Percentiles rank a stretch among this genome's conserved stretches.
These are phyloP conservation scores for Butyriboletus pseudospeciosus DNA, from an alignment of 1,284 basidiomycete genomes.

Conservation along the genomic window DNA sequence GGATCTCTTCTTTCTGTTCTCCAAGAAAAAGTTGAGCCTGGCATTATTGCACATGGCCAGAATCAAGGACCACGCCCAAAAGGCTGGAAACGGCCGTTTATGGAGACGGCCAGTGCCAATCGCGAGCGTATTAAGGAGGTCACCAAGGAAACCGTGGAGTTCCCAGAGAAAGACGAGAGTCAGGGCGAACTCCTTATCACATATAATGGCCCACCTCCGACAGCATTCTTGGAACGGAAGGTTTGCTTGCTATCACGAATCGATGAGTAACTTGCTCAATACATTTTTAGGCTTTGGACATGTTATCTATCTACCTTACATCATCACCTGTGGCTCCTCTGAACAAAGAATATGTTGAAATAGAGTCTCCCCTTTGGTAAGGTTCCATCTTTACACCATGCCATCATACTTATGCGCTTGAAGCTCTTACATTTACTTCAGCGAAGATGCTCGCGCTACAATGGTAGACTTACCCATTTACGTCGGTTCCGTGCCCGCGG, in stretches of 20 bases:
- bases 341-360: slow-evolving; percentile 92
- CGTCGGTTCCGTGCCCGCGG: slow-evolving; percentile 80
- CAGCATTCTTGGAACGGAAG: slow-evolving; percentile 73
- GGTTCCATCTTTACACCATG: slow-evolving; percentile 1
- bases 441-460: slow-evolving; percentile 74
- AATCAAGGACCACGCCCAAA: slow-evolving; percentile 60
- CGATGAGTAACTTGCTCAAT: background rate
- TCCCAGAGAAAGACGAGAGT: slow-evolving; percentile 98
- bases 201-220: slow-evolving; percentile 76
- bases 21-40: slow-evolving; percentile 78
- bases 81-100: slow-evolving; percentile 92
- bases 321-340: slow-evolving; percentile 86
- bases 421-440: slow-evolving; percentile 83
- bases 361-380: slow-evolving; percentile 81
- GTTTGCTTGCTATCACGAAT: slow-evolving; percentile 36
- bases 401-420: slow-evolving; percentile 21
- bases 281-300: slow-evolving; percentile 65
- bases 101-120: slow-evolving; percentile 78
- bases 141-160: slow-evolving; percentile 71
- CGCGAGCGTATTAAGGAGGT: slow-evolving; percentile 56
- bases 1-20: slow-evolving; percentile 69
- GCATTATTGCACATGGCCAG: slow-evolving; percentile 71
- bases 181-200: slow-evolving; percentile 82
- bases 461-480: slow-evolving; percentile 73
- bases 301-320: slow-evolving; percentile 86